Percentiles rank a stretch among this genome's conserved stretches.
Conservation (phyloP, 306 rosid species). For the Sindora glabra region DNA sequence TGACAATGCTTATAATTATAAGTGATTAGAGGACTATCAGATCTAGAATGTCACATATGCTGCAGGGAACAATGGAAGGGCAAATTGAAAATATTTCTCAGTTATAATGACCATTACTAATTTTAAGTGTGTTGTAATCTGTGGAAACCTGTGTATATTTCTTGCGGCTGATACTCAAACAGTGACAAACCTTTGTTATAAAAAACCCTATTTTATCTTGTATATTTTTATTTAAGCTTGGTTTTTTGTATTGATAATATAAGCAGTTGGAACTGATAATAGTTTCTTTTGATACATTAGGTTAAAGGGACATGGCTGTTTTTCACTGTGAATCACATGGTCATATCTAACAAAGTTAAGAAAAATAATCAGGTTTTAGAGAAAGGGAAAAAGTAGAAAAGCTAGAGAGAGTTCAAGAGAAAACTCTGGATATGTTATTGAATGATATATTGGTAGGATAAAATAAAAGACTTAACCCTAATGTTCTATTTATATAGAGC, state of each 20-base stretch:
- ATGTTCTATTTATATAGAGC: too few relatives aligned
- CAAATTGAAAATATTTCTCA: not conserved
- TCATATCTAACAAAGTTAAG: not conserved
- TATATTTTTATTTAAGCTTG: not conserved
- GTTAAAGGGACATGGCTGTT: too few relatives aligned
- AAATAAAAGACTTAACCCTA: too few relatives aligned
- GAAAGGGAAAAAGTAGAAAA: too few relatives aligned
- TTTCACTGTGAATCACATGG: too few relatives aligned
- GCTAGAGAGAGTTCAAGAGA: too few relatives aligned
- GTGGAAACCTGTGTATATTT: not conserved
- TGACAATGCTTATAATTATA: not conserved
- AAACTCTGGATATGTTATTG: too few relatives aligned
- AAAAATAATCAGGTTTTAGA: too few relatives aligned
- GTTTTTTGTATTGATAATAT: not conserved
- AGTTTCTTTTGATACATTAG: too few relatives aligned
- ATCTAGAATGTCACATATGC: not conserved
- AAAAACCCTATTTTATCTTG: not conserved
- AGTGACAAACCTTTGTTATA: not conserved
- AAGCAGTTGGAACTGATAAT: not conserved
- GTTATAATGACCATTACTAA: not conserved
- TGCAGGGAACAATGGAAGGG: slow-evolving; percentile 3
- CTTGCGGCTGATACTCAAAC: not conserved
- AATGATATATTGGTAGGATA: too few relatives aligned
- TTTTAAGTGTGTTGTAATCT: not conserved
- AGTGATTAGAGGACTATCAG: not conserved